These are phyloP conservation scores for Leishmania aethiopica DNA, from an alignment of 208 protist genomes.

Conservation along the genomic window DNA sequence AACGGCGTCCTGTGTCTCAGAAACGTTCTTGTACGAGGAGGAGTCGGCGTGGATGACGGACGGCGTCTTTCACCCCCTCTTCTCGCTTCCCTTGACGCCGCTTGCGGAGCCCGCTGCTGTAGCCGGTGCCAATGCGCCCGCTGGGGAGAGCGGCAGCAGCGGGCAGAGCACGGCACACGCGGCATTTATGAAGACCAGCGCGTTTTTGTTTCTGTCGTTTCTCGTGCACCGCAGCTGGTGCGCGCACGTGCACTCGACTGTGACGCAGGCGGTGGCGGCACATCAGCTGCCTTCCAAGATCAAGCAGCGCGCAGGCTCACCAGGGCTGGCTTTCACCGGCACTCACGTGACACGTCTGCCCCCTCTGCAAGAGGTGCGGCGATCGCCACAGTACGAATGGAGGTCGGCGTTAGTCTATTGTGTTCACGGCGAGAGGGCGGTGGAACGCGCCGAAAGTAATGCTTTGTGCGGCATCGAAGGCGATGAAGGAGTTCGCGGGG, in stretches of 20 bases:
- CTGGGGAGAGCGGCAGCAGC: not conserved
- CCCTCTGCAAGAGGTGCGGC: slow-evolving; percentile 6
- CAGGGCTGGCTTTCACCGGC: not conserved
- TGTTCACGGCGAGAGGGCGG: not conserved
- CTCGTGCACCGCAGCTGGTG: slow-evolving; percentile 34
- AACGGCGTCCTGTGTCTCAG: not conserved
- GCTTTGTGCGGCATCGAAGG: not conserved
- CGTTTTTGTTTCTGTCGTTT: slow-evolving; percentile 33
- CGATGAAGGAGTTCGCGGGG: not conserved
- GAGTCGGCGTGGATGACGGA: slow-evolving; percentile 9
- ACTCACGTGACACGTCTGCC: slow-evolving; percentile 17
- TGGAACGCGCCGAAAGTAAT: not conserved
- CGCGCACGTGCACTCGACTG: slow-evolving; percentile 6
- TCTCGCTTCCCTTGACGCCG: not conserved
- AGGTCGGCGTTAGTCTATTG: slow-evolving; percentile 21
- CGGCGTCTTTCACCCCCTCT: slow-evolving; percentile 4
- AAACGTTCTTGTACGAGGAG: slow-evolving; percentile 1
- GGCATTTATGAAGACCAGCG: slow-evolving; percentile 21
- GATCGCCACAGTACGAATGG: slow-evolving; percentile 31
- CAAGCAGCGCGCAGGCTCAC: not conserved
- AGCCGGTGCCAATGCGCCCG: not conserved
- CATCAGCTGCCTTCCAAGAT: not conserved
- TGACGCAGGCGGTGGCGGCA: slow-evolving; percentile 1
- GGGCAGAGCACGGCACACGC: not conserved
- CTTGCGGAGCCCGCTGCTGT: not conserved